Evolutionary conservation across 1,284 basidiomycete species (phyloP), one percentile per base, ranked within the genome.

Genomic region (Melampsora larici-populina): DNA sequence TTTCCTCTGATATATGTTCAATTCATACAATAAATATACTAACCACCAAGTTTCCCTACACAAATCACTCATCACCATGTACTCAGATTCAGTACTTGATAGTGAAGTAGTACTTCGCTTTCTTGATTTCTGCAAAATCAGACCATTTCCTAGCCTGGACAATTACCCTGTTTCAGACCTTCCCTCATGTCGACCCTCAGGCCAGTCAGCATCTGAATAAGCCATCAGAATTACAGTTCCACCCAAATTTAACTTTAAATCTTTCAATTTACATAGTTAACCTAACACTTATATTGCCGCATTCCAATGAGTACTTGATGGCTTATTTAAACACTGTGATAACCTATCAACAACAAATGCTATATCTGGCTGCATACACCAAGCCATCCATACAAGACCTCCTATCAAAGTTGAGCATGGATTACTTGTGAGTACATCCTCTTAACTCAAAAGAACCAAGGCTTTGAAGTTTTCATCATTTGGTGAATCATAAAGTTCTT

Each of bases 171-270:
- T 17, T n/a, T 33, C 31, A 26, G 43, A 55, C 49, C 24, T 7
- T 24, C 3, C 13, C 15, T 18, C 24, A 17, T 51, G 26, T 4
- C 31, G 0, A 51, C 36, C 24, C 48, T 58, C 68, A 55, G 68
- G 46, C 68, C 68, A 70, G 48, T 70, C 68, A 13, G 68, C 6
- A 31, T 70, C 68, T 31, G 9, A 51, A 31, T 26, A 55, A 6
- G 36, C 68, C 6, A 9, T 17, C n/a, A 8, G 11, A 2, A 8
- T 55, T 11, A 33, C 13, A 29, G 18, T 7, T 4, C 68, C 68
- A 51, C 49, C 49, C 6, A 70, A 24, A 7, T 29, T 21, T 26
- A 55, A 55, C 13, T 17, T 0, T 15, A 9, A 11, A 5, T 0
- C 13, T n/a, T 55, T 70, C 1, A 24, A n/a, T 15, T 21, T 21